Evolutionary conservation across 164 flowering plant genomes (phyloP).

Genomic region (Magnolia changhungtana): DNA sequence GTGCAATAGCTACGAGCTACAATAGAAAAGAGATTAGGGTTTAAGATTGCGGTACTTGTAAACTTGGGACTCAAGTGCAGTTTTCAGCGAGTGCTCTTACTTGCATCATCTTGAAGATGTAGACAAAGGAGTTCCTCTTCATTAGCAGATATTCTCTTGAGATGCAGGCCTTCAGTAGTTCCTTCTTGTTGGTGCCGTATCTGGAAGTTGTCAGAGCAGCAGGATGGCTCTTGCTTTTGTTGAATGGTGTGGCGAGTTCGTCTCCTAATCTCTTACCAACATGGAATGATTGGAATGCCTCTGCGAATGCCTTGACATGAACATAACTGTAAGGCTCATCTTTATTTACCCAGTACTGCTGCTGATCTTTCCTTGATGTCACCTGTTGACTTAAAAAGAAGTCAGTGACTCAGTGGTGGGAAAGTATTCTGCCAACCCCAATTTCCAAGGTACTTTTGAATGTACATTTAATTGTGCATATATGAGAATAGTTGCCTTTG

Average conservation of each 20-base stretch:
- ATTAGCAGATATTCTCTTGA: constrained; percentile 59
- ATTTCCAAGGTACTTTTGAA: too few species aligned
- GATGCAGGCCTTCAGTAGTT: constrained; percentile 51
- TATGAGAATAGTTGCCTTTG: too few species aligned
- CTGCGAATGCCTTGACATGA: constrained; percentile 44
- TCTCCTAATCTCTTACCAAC: constrained; percentile 39
- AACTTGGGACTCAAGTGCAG: background rate
- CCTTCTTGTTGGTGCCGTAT: constrained; percentile 57
- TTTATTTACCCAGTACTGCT: constrained; percentile 13
- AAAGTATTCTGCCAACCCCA: too few species aligned
- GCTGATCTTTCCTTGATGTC: constrained; percentile 20
- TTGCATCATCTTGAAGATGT: constrained; percentile 51
- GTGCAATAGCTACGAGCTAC: constrained; percentile 8
- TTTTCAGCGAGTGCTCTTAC: constrained; percentile 10
- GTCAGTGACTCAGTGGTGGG: background rate
- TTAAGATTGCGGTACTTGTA: background rate
- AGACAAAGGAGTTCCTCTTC: constrained; percentile 70
- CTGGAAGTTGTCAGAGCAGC: constrained; percentile 49
- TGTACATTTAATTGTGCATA: too few species aligned
- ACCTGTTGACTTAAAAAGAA: constrained; percentile 7
- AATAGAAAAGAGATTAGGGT: background rate
- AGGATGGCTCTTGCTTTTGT: constrained; percentile 59
- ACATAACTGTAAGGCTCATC: constrained; percentile 30
- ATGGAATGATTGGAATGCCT: constrained; percentile 61
- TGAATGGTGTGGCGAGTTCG: constrained; percentile 53